phyloP scores from a whole-genome alignment of 257 asterid genomes.

The Lithospermum erythrorhizon region DNA sequence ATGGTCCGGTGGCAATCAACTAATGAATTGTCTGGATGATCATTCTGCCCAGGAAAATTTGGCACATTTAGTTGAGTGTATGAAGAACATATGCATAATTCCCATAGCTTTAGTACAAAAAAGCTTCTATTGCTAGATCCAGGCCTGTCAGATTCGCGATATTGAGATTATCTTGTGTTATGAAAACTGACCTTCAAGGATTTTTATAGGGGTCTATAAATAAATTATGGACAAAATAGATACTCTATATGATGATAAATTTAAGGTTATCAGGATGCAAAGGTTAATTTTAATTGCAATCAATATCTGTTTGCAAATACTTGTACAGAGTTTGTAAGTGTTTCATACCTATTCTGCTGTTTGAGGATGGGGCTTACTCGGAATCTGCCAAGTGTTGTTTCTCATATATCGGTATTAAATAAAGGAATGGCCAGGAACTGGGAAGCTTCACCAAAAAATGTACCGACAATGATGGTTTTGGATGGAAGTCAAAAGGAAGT shows the following conservation, averaged over 20 bases:
- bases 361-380: conserved; percentile 32
- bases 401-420: conserved; percentile 13
- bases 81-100: conserved; percentile 35
- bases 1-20: conserved; percentile 16
- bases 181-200: conserved; percentile 67
- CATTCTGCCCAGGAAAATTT: conserved; percentile 32
- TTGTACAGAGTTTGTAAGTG: conserved; percentile 30
- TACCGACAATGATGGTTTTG: conserved; percentile 21
- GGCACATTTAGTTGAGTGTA: conserved; percentile 33
- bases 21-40: conserved; percentile 16
- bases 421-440: conserved; percentile 9
- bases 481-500: conserved; percentile 16
- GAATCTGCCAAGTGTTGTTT: conserved; percentile 12
- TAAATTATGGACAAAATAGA: conserved; percentile 23
- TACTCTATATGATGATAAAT: conserved; percentile 20
- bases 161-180: conserved; percentile 37
- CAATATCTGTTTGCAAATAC: conserved; percentile 29
- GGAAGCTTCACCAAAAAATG: conserved; percentile 14
- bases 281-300: conserved; percentile 33
- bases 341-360: conserved; percentile 34
- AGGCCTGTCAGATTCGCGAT: conserved; percentile 27
- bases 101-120: conserved; percentile 21
- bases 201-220: conserved; percentile 55
- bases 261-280: conserved; percentile 24
- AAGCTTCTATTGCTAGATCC: conserved; percentile 17